These are phyloP conservation scores for Dendrobium catenatum DNA, from an alignment of 106 monocot genomes.

Conservation along the genomic window DNA sequence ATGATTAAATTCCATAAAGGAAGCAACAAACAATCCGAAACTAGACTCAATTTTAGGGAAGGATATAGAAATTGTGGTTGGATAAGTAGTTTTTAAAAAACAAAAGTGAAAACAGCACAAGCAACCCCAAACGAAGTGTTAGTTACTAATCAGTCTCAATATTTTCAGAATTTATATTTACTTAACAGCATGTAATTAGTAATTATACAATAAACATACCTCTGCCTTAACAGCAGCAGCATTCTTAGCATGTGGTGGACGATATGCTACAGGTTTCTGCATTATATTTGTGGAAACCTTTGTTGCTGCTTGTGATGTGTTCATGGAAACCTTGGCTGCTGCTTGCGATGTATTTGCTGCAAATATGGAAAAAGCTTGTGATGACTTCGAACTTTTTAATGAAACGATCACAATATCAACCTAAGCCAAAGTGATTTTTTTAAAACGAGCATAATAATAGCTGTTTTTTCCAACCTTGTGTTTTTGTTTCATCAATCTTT, in stretches of 20 bases:
- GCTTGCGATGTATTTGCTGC: constrained; percentile 24
- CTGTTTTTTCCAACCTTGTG: constrained; percentile 44
- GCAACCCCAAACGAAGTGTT: too few relatives aligned
- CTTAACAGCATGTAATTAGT: neutral
- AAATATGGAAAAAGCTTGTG: constrained; percentile 33
- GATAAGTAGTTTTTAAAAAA: too few relatives aligned
- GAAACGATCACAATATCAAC: constrained; percentile 16
- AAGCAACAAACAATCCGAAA: too few relatives aligned
- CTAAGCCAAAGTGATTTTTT: neutral
- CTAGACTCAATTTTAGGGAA: too few relatives aligned
- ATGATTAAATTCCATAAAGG: neutral
- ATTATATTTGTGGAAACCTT: constrained; percentile 24
- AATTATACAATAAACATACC: constrained; percentile 29
- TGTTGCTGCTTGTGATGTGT: constrained; percentile 29
- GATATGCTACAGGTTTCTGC: constrained; percentile 84
- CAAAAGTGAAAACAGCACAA: too few relatives aligned
- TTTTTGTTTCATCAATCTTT: constrained; percentile 63
- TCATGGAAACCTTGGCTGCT: constrained; percentile 28
- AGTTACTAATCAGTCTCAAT: neutral
- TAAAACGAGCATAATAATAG: neutral
- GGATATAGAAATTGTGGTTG: too few relatives aligned
- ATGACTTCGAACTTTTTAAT: constrained; percentile 39
- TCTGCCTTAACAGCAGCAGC: constrained; percentile 73
- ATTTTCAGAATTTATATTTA: neutral
- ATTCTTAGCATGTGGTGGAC: constrained; percentile 81